Evolutionary conservation across 257 asterid species (phyloP).

Genomic region (Salvia hispanica): DNA sequence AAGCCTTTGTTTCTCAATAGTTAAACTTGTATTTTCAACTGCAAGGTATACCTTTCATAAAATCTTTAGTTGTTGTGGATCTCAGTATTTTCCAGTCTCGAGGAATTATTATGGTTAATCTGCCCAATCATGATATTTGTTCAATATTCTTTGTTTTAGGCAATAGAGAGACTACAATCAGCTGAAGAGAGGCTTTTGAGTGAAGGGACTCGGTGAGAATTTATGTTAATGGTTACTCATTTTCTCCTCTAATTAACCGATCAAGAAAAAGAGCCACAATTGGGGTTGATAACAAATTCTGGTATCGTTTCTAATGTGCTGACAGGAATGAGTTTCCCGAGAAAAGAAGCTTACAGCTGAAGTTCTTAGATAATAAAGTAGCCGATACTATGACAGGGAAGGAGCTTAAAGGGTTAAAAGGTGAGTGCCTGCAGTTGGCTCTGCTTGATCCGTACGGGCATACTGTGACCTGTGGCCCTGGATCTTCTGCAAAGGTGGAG

Average conservation of each 20-base stretch:
- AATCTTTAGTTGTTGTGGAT: no score
- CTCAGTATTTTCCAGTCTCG: no score
- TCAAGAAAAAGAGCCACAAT: background rate
- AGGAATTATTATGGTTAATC: background rate
- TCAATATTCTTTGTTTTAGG: slow-evolving; percentile 39
- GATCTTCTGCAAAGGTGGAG: slow-evolving; percentile 48
- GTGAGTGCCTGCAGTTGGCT: slow-evolving; percentile 34
- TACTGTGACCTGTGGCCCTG: slow-evolving; percentile 37
- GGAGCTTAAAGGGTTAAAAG: slow-evolving; percentile 40
- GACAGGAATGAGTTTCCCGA: slow-evolving; percentile 35
- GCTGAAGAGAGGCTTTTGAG: slow-evolving; percentile 17
- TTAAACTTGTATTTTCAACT: no score
- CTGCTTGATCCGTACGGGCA: slow-evolving; percentile 38
- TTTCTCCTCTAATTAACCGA: background rate
- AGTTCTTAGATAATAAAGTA: slow-evolving; percentile 47
- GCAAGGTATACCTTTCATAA: no score
- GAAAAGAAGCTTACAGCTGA: slow-evolving; percentile 40
- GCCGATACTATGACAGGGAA: slow-evolving; percentile 42
- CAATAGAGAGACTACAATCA: slow-evolving; percentile 43
- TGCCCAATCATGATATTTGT: background rate
- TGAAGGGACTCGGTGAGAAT: slow-evolving; percentile 41
- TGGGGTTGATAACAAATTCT: background rate
- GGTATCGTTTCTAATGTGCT: slow-evolving; percentile 2
- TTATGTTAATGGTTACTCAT: background rate
- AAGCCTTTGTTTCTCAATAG: no score